Evolutionary conservation across 345 rosid genomes (phyloP), one percentile per base, ranked within the genome.

Genomic region (Erucastrum elatum): DNA sequence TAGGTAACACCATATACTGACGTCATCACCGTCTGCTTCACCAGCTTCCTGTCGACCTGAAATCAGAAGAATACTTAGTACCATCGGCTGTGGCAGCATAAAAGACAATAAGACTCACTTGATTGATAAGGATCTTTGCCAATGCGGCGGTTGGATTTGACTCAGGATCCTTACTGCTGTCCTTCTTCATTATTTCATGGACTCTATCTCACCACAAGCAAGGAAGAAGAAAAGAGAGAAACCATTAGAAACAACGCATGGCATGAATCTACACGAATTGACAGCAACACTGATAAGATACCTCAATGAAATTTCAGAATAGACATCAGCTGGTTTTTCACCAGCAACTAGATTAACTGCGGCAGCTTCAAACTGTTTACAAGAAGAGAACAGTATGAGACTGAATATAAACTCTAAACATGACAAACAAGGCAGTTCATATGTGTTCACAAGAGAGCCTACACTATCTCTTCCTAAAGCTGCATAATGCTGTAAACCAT

Each of bases 1-100:
- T 84, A 95, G 59, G 99, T 95, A 67, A 95, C 99, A 76, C 98
- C 99, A 90, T 95, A 95, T 44, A 95, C 99, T 76, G 99, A 95
- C 69, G 99, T 95, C 99, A 95, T 95, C 79, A 95, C 99, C 0
- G 99, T 95, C 80, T 95, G 99, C 76, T 93, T 93, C 58, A 95
- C 98, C 79, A 95, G 80, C 84, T 93, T 95, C 67, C 98, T 81
- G 82, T 95, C 98, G 41, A 95, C 98, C 99, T 95, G 91, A 82
- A 85, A 83, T 64, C 53, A 81, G 53, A 68, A 74, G 78, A 75
- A 84, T 44, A 64, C 66, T 71, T 49, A 77, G 75, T 12, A 60
- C 56, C 68, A 29, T 4, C 6, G 0, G 3, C 60, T 6, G 62
- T 3, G 56, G 44, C 58, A 44, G 8, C 44, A 15, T 30, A 58